Conservation (phyloP, 2,329 filamentous ascomycete genomes). For the Knoxdaviesia proteae region DNA sequence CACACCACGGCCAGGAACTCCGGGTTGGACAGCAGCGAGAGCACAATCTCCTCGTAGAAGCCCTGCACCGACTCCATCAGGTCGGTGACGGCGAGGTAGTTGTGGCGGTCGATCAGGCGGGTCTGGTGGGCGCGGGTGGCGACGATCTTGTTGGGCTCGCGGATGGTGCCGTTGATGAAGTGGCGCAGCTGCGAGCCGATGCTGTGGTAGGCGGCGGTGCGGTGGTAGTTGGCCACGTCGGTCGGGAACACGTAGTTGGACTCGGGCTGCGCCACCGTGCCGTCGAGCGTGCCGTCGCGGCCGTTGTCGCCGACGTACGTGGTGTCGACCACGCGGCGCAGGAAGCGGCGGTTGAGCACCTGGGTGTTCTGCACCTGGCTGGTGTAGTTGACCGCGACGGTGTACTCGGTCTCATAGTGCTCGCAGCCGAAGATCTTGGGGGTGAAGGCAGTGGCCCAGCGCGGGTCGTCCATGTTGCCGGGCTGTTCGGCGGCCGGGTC, state of each 20-base stretch:
- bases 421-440: constrained; percentile 15
- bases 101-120: constrained; percentile 15
- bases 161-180: constrained; percentile 12
- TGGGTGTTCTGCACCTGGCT: constrained; percentile 9
- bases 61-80: constrained; percentile 9
- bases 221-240: constrained; percentile 9
- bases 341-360: constrained; percentile 6
- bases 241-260: constrained; percentile 10
- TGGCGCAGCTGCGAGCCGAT: constrained; percentile 11
- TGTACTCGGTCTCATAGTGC: constrained; percentile 14
- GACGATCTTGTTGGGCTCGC: constrained; percentile 7
- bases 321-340: constrained; percentile 12
- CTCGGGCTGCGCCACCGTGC: constrained; percentile 10
- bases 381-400: constrained; percentile 10
- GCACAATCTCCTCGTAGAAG: constrained; percentile 15
- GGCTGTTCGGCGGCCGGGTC: constrained; percentile 7
- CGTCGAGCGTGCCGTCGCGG: constrained; percentile 14
- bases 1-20: constrained; percentile 13
- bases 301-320: constrained; percentile 6
- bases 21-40: constrained; percentile 14
- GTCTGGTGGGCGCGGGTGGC: constrained; percentile 17
- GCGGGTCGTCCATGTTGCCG: constrained; percentile 6
- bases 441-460: constrained; percentile 11
- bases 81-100: constrained; percentile 10
- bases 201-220: constrained; percentile 13